Percentiles rank a stretch among this genome's conserved stretches.
Conservation (phyloP, 225 moss, liverwort and hornwort genomes). For the Rhytidiadelphus loreus region DNA sequence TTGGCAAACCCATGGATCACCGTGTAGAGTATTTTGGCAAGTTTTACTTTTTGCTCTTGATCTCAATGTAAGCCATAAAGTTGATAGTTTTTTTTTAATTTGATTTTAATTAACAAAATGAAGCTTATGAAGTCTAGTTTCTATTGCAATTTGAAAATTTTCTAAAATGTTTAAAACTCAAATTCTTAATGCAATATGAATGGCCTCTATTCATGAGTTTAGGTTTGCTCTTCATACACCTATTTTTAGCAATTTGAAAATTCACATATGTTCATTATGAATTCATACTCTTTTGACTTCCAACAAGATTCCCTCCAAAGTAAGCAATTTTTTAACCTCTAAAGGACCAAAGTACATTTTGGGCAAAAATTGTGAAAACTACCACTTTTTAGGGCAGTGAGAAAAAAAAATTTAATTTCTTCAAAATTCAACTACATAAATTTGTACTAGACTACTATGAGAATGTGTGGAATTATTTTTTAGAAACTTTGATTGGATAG, state of each 20-base stretch:
- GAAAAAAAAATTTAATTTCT: too few relatives aligned
- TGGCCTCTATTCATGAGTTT: neutral
- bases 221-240: neutral
- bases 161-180: neutral
- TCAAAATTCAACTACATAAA: too few relatives aligned
- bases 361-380: too few relatives aligned
- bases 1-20: neutral
- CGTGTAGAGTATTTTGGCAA: accelerated
- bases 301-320: accelerated
- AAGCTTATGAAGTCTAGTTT: neutral
- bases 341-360: too few relatives aligned
- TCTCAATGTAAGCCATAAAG: neutral
- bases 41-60: neutral
- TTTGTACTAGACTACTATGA: too few relatives aligned
- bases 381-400: too few relatives aligned
- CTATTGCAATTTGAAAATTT: neutral
- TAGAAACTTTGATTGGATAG: too few relatives aligned
- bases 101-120: neutral
- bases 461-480: too few relatives aligned
- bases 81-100: neutral
- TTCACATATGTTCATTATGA: neutral
- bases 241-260: neutral
- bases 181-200: neutral
- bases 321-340: neutral
- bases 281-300: too few relatives aligned